phyloP scores from a whole-genome alignment of 31 red algal species.

The Asparagopsis taxiformis region DNA sequence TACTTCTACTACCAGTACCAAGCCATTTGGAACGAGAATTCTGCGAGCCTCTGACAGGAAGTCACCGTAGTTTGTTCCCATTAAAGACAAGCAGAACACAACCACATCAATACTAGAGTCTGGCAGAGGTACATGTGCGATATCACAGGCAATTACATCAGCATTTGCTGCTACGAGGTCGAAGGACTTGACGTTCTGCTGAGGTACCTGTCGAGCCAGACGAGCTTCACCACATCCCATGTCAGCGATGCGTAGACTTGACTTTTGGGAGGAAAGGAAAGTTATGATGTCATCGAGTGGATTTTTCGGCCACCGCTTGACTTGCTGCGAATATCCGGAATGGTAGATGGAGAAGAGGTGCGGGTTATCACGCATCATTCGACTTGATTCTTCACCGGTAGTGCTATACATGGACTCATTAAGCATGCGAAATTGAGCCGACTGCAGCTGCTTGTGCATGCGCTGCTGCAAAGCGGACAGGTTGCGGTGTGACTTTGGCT shows the following conservation, averaged over 20 bases:
- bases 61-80: constrained; percentile 92
- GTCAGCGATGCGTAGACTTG: constrained; percentile 51
- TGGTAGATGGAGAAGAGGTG: constrained; percentile 87
- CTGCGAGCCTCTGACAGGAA: constrained; percentile 79
- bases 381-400: constrained; percentile 40
- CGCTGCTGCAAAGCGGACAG: constrained; percentile 58
- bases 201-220: constrained; percentile 28
- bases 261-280: constrained; percentile 22
- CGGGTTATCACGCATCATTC: constrained; percentile 70
- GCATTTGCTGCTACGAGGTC: constrained; percentile 85
- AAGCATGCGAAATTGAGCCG: constrained; percentile 80
- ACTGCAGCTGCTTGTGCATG: constrained; percentile 37
- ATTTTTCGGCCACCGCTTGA: constrained; percentile 78
- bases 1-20: constrained; percentile 83
- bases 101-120: constrained; percentile 65
- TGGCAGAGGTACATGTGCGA: constrained; percentile 66
- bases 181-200: constrained; percentile 72
- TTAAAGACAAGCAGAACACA: constrained; percentile 96
- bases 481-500: constrained; percentile 7
- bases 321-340: constrained; percentile 83
- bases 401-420: constrained; percentile 83
- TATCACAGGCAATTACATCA: constrained; percentile 76
- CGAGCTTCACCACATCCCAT: constrained; percentile 85
- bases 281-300: constrained; percentile 81
- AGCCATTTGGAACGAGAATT: constrained; percentile 43